Base-by-base conservation (phyloP, 176 grass and related monocot genomes). In the Cocos nucifera region DNA sequence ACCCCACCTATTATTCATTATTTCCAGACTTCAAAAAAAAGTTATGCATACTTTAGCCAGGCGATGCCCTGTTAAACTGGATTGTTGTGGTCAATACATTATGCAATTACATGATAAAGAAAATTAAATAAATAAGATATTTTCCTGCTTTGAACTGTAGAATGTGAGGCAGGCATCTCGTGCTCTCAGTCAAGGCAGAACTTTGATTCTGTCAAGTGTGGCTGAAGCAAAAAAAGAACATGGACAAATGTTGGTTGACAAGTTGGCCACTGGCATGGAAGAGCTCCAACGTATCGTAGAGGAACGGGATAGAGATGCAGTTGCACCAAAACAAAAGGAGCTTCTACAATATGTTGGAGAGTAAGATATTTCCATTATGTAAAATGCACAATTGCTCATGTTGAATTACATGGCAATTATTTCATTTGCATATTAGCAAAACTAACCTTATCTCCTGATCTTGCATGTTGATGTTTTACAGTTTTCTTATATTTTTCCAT, bases 311-410 rank as follows among this genome's bases (percentile, higher is more conserved):
- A 85, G 93, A 66, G 88, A 92, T 58, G 87, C 81, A 23, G 87
- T 98, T 67, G 76, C 76, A 60, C 84, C 87, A 70, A 98, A 98
- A 77, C 93, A 98, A 72, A 92, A 92, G 69, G 87, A 98, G 68
- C 93, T 98, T 80, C 74, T 98, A 19, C 77, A 98, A 53, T 98
- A 89, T 80, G 84, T 98, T 67, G 93, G 93, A 98, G 71, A 67
- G 87, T 98, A 64, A 82, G 73, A 79, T 44, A 17, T 63, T 44
- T 44, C 10, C 6, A 44, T 44, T 12, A 44, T 12, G 35, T 44
- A 44, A 44, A 44, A 44, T 44, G 35, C 9, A 14, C 2, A 44
- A 44, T 14, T 44, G 35, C 9, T 44, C 2, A 44, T 44, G 35
- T 14, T 44, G 35, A 44, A 44, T 44, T 44, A 44, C 6, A 44